Base-by-base conservation (phyloP, 2,329 filamentous ascomycete genomes). In the Tolypocladium ophioglossoides region DNA sequence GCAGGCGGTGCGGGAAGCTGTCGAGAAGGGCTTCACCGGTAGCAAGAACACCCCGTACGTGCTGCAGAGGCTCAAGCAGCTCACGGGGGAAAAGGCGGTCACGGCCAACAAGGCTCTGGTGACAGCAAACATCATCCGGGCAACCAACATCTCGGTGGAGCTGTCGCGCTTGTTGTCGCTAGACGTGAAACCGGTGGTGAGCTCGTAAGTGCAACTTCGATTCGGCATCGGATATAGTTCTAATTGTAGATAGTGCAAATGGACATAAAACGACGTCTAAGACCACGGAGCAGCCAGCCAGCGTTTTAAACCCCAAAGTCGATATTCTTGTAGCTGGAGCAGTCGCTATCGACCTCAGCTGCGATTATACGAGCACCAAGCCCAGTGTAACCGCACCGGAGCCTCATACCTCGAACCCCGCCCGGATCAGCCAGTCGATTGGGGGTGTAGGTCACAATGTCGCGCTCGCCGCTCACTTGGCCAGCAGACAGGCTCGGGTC, bases 361-460 rank as follows among this genome's bases (percentile, higher is more conserved):
- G 92, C 74, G 87, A 96, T 67, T 94, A 86, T 59, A 57, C 61
- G 18, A 56, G 59, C 22, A 53, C 62, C 41, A 66, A 61, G 40
- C 54, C 64, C 2, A 64, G 62, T 10, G 61, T 66, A 24, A 54
- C 53, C 6, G 67, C 70, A 5, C 78, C 84, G 7, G 72, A 78
- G 51, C 74, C 85, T 39, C 81, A 91, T 56, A 96, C 91, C 0
- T 97, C 92, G 0, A 97, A 97, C 64, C 89, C 89, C 50, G 84
- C 91, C 9, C 74, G 76, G 16, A 95, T 96, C 59, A 83, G 74
- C 38, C 90, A 95, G 65, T 89, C 87, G 1, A 80, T 96, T 9
- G 94, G 94, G 14, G 94, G 94, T 8, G 94, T 97, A 9, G 94
- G 89, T 8, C 86, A 91, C 64, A 97, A 97, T 64, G 89, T 97